Percentiles rank a stretch among this genome's conserved stretches.
Evolutionary conservation across 140 eudicot species (phyloP).

Genomic region (Senecio squalidus): DNA sequence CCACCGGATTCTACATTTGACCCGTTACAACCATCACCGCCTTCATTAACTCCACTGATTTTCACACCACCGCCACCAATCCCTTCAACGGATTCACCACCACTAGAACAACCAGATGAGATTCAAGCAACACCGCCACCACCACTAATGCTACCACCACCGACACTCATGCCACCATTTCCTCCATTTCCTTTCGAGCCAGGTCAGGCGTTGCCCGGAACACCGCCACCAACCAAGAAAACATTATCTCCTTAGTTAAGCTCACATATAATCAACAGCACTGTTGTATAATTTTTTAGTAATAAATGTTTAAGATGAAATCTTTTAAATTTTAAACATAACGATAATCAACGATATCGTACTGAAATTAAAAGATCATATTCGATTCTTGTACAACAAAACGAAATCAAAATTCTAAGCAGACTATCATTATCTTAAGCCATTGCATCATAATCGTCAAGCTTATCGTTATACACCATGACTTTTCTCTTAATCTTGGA

Average conservation of each 20-base stretch:
- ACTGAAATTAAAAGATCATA: background rate
- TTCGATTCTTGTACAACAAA: background rate
- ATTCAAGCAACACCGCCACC: too few species aligned
- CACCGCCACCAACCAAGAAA: conserved; percentile 43
- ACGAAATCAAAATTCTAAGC: background rate
- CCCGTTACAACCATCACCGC: background rate
- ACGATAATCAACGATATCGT: too few species aligned
- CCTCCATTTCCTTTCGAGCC: conserved; percentile 53
- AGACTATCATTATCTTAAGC: conserved; percentile 5
- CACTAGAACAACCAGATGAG: too few species aligned
- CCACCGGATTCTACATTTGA: background rate
- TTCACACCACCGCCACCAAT: background rate
- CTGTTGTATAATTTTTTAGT: conserved; percentile 6
- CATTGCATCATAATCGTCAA: conserved; percentile 16
- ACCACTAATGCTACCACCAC: too few species aligned
- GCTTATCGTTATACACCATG: conserved; percentile 42
- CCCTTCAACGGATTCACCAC: conserved; percentile 14
- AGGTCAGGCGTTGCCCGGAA: conserved; percentile 57
- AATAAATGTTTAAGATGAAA: background rate
- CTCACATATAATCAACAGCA: background rate
- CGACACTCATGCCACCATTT: conserved; percentile 24
- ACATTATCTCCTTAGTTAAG: conserved; percentile 28
- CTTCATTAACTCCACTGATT: background rate
- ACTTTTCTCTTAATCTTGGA: conserved; percentile 91
- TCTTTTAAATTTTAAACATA: background rate